Conservation (phyloP, 1,284 basidiomycete genomes). For the Acaromyces ingoldii region DNA sequence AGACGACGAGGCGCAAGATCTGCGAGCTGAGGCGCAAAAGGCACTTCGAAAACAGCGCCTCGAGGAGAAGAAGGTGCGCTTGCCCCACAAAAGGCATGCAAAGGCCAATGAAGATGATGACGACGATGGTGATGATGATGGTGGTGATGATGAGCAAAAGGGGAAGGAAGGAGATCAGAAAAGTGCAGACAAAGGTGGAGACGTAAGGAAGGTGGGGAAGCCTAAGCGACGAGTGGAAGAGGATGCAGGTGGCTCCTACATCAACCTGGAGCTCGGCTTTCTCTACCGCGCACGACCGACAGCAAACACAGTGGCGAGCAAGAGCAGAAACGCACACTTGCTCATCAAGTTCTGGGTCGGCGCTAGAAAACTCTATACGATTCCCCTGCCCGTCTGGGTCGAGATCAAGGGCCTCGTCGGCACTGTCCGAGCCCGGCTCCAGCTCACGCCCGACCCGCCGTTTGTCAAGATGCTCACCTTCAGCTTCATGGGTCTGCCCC, state of each 20-base stretch:
- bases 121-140: constrained; percentile 1
- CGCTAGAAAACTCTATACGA: constrained; percentile 16
- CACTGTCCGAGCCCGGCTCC: constrained; percentile 18
- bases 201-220: too few relatives aligned
- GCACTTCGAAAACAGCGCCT: neutral
- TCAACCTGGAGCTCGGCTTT: constrained; percentile 29
- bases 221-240: too few relatives aligned
- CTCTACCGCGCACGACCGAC: constrained; percentile 26
- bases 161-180: too few relatives aligned
- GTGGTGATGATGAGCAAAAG: neutral
- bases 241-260: constrained; percentile 16
- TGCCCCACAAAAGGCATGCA: constrained; percentile 1
- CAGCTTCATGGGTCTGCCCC: constrained; percentile 28
- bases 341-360: constrained; percentile 33
- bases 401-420: constrained; percentile 35
- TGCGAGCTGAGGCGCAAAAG: neutral
- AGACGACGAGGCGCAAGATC: constrained; percentile 13
- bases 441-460: constrained; percentile 30
- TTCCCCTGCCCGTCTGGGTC: constrained; percentile 35
- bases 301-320: constrained; percentile 12
- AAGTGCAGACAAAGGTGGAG: neutral
- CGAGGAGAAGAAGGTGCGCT: neutral
- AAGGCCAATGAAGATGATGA: neutral
- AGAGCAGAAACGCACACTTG: constrained; percentile 24
- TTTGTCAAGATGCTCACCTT: constrained; percentile 33